Conservation (phyloP, 176 grass and related monocot genomes). For the Themeda triandra region DNA sequence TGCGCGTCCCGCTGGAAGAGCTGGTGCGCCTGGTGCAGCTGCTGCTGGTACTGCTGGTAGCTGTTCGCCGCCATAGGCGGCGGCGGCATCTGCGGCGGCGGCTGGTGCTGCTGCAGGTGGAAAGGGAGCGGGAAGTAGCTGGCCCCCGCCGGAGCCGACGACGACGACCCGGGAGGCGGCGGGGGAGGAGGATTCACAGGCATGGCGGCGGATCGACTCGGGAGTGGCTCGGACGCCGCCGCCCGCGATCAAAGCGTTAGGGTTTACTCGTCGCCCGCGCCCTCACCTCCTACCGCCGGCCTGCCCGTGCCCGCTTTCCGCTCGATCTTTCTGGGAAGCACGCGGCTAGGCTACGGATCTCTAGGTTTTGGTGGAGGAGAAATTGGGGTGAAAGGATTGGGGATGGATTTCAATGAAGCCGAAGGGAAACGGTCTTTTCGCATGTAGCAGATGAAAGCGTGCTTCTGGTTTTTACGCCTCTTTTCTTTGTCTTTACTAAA, state of each 20-base stretch:
- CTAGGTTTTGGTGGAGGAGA: not conserved
- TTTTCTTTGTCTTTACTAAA: too few species aligned
- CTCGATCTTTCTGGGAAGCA: not conserved
- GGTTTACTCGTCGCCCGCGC: not conserved
- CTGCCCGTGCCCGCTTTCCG: not conserved
- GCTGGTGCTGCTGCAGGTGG: constrained; percentile 69
- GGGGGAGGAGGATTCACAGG: constrained; percentile 29
- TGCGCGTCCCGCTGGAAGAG: constrained; percentile 94
- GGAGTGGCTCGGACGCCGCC: not conserved
- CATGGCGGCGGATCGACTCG: constrained; percentile 6
- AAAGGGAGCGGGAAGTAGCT: constrained; percentile 86
- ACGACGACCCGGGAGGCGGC: constrained; percentile 25
- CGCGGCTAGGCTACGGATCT: not conserved
- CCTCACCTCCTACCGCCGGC: not conserved
- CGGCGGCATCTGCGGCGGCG: constrained; percentile 19
- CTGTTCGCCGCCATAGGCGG: not conserved
- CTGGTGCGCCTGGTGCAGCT: constrained; percentile 82
- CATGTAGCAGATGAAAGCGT: too few species aligned
- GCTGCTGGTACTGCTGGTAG: constrained; percentile 62
- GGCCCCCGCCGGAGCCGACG: constrained; percentile 2
- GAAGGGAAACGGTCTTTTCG: too few species aligned
- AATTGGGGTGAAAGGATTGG: not conserved
- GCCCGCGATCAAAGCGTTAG: not conserved
- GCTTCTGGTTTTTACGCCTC: too few species aligned
- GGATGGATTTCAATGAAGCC: not conserved